These are phyloP conservation scores for Chloromonas sp. DNA, from an alignment of 163 green algal species.

Conservation along the genomic window DNA sequence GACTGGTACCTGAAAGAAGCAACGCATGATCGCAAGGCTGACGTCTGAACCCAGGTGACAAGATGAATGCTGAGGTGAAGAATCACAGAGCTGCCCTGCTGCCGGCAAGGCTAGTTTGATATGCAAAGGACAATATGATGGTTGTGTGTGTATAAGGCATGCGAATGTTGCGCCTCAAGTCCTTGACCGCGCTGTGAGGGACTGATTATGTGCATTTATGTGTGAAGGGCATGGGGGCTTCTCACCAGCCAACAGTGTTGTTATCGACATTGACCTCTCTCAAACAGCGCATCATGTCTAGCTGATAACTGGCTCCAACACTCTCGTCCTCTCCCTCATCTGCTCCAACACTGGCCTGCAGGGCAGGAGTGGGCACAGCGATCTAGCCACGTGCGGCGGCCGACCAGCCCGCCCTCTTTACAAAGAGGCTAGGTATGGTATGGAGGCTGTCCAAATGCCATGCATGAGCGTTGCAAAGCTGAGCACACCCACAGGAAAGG, in stretches of 20 bases:
- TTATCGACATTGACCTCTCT: slow-evolving; percentile 98
- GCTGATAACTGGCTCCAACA: slow-evolving; percentile 88
- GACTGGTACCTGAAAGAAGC: slow-evolving; percentile 85
- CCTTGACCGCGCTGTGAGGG: no score
- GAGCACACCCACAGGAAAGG: slow-evolving; percentile 80
- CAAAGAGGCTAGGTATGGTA: neutral
- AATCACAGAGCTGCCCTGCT: no score
- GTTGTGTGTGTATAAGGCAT: no score
- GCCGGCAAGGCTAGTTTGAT: no score
- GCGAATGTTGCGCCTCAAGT: no score
- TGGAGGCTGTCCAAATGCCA: neutral
- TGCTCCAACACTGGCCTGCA: slow-evolving; percentile 24
- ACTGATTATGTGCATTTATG: no score
- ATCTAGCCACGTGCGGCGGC: neutral
- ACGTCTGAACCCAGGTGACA: no score
- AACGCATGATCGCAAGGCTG: neutral
- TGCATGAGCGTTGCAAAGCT: neutral
- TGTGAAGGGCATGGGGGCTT: neutral
- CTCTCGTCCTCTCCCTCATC: slow-evolving; percentile 55
- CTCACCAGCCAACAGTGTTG: slow-evolving; percentile 97
- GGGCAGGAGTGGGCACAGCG: neutral
- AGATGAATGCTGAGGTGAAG: no score
- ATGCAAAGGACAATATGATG: no score
- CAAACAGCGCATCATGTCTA: slow-evolving; percentile 98
- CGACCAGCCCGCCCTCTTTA: neutral